These are phyloP conservation scores for Apiotrichum porosum DNA, from an alignment of 1,284 basidiomycete genomes.

Conservation along the genomic window DNA sequence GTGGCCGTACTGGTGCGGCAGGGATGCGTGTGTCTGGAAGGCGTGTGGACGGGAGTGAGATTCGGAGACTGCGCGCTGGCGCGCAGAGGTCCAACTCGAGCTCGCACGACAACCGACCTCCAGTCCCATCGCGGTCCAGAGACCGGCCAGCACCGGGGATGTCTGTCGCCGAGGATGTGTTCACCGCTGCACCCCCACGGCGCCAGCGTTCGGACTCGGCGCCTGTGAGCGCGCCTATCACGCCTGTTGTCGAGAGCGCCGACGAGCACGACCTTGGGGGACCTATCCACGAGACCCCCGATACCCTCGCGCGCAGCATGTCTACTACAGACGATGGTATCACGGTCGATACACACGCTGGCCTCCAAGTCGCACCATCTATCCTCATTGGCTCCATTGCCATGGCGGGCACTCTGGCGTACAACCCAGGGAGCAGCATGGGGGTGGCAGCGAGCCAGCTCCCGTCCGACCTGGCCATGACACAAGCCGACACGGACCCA, in stretches of 20 bases:
- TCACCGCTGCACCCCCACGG: constrained; percentile 21
- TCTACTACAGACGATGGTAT: constrained; percentile 3
- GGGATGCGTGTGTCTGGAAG: constrained; percentile 60
- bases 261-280: background rate
- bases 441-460: constrained; percentile 16
- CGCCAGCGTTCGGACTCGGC: constrained; percentile 41
- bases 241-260: constrained; percentile 19
- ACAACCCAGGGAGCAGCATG: constrained; percentile 50
- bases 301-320: constrained; percentile 16
- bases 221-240: constrained; percentile 1
- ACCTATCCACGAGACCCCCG: background rate
- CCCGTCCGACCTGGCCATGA: constrained; percentile 22
- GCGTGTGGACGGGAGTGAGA: background rate
- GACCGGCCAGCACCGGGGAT: constrained; percentile 15
- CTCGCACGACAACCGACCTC: constrained; percentile 9
- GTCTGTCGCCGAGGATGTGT: constrained; percentile 20
- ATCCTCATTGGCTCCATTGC: background rate
- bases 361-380: constrained; percentile 1
- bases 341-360: constrained; percentile 51
- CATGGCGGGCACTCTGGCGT: constrained; percentile 52
- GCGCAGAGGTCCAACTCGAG: constrained; percentile 22
- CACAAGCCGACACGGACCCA: constrained; percentile 14
- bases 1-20: constrained; percentile 56
- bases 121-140: constrained; percentile 12
- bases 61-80: background rate